Conservation (phyloP, 2,329 filamentous ascomycete species). For the Huntiella savannae region DNA sequence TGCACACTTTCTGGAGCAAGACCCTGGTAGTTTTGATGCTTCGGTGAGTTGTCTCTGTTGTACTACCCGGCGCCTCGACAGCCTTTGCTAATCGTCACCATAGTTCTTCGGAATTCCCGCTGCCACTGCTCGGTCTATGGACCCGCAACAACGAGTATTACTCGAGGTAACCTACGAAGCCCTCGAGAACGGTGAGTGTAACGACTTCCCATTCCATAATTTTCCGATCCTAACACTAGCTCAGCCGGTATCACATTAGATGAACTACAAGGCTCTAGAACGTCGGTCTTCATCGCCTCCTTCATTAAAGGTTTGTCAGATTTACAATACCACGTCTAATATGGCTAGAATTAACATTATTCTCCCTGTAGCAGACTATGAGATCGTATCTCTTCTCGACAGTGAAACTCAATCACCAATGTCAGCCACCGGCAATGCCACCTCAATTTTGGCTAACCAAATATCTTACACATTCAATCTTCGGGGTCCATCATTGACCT, state of each 20-base stretch:
- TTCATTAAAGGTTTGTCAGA: slow-evolving; percentile 26
- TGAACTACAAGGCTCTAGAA: slow-evolving; percentile 24
- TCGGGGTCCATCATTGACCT: slow-evolving; percentile 34
- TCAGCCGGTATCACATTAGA: slow-evolving; percentile 26
- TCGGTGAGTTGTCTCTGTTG: slow-evolving; percentile 20
- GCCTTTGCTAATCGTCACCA: background rate
- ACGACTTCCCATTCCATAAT: background rate
- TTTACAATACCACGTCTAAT: background rate
- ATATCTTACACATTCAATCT: slow-evolving; percentile 37
- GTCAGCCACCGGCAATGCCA: slow-evolving; percentile 32
- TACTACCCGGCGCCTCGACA: background rate
- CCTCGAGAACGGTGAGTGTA: slow-evolving; percentile 26
- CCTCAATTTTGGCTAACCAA: slow-evolving; percentile 34
- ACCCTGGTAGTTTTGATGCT: slow-evolving; percentile 30
- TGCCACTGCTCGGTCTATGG: slow-evolving; percentile 32
- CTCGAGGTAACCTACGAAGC: slow-evolving; percentile 32
- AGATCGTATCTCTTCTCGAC: slow-evolving; percentile 30
- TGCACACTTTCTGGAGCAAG: slow-evolving; percentile 30
- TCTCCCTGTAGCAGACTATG: slow-evolving; percentile 23
- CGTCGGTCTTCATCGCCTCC: slow-evolving; percentile 30
- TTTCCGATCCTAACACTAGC: background rate
- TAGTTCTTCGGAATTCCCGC: slow-evolving; percentile 33
- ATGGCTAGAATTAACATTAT: background rate
- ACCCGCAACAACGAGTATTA: slow-evolving; percentile 33
- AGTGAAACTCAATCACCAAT: slow-evolving; percentile 30